Conservation (phyloP, 257 asterid species). For the Penstemon eatonii region DNA sequence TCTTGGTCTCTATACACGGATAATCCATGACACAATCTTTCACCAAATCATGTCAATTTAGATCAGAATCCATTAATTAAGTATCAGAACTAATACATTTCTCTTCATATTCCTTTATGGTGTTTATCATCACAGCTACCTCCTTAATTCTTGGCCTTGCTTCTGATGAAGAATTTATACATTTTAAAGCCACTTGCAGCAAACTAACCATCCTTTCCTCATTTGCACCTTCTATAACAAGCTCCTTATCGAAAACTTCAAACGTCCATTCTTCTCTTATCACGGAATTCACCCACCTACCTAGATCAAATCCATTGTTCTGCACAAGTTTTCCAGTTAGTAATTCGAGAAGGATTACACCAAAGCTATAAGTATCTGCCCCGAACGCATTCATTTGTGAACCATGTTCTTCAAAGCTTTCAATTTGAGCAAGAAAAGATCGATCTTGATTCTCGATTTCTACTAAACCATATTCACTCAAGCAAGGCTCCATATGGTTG, state of each 20-base stretch:
- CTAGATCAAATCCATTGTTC: constrained; percentile 53
- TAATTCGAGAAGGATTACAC: constrained; percentile 66
- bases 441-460: constrained; percentile 34
- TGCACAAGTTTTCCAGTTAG: constrained; percentile 66
- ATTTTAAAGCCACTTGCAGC: constrained; percentile 68
- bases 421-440: constrained; percentile 23
- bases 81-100: constrained; percentile 35
- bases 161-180: constrained; percentile 43
- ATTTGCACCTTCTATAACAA: constrained; percentile 51
- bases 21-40: too few relatives aligned
- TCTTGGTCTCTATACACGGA: too few relatives aligned
- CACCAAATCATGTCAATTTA: too few relatives aligned
- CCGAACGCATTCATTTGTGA: constrained; percentile 27
- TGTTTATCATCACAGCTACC: constrained; percentile 47
- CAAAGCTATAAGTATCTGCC: constrained; percentile 52
- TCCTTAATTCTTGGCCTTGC: constrained; percentile 55
- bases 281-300: constrained; percentile 66
- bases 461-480: constrained; percentile 70
- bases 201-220: constrained; percentile 66
- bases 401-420: constrained; percentile 27
- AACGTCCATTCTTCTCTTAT: constrained; percentile 79
- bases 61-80: constrained; percentile 1
- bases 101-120: constrained; percentile 56
- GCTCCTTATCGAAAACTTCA: constrained; percentile 61
- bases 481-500: constrained; percentile 52